phyloP scores from a whole-genome alignment of 78 protist genomes.

The Dictyostelium brefeldianum region DNA sequence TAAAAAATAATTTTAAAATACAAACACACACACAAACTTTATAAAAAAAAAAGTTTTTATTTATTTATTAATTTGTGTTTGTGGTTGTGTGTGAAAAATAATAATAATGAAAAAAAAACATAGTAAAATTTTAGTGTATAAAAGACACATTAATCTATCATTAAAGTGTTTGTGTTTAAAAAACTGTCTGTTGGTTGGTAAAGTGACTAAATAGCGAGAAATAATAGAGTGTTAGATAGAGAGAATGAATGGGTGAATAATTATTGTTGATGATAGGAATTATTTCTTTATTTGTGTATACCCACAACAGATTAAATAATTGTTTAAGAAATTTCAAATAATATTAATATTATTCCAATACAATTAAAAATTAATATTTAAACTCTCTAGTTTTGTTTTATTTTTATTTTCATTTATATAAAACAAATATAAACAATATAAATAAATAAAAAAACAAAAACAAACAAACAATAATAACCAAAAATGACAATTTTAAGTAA shows the following conservation, averaged over 20 bases:
- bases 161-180: too few relatives aligned
- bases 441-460: not conserved
- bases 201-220: too few relatives aligned
- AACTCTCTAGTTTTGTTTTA: not conserved
- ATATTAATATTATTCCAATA: not conserved
- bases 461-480: not conserved
- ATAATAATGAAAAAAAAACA: too few relatives aligned
- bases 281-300: slow-evolving; percentile 4
- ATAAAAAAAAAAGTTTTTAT: too few relatives aligned
- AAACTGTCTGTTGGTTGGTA: too few relatives aligned
- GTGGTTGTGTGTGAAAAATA: not conserved
- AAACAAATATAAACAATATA: not conserved
- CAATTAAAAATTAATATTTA: too few relatives aligned
- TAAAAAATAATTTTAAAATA: too few relatives aligned
- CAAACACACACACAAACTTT: too few relatives aligned
- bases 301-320: slow-evolving; percentile 11
- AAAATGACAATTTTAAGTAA: slow-evolving; percentile 7
- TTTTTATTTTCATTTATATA: not conserved
- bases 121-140: too few relatives aligned
- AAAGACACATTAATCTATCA: too few relatives aligned
- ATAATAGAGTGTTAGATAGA: too few relatives aligned
- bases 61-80: not conserved
- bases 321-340: slow-evolving; percentile 11
- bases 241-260: not conserved
- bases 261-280: not conserved